Conservation (phyloP, 805 yeast genomes). For the Zygosaccharomyces bailii region DNA sequence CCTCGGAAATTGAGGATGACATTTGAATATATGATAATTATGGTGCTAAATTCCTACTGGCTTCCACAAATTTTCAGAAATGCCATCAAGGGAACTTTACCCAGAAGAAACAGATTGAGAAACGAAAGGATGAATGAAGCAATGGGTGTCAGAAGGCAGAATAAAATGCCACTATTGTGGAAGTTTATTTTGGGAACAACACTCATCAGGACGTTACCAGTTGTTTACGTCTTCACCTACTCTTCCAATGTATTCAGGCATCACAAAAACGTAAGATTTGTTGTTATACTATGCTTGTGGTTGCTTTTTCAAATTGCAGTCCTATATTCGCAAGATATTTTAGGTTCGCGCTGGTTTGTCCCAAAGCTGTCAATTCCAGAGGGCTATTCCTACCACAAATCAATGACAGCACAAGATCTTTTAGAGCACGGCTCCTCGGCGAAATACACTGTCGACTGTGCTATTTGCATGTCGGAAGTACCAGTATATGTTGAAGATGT, state of each 20-base stretch:
- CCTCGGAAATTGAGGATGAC: slow-evolving; percentile 49
- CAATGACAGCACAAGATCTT: slow-evolving; percentile 28
- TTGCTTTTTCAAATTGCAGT: slow-evolving; percentile 54
- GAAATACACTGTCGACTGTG: slow-evolving; percentile 66
- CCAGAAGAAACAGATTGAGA: slow-evolving; percentile 24
- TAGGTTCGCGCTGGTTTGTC: slow-evolving; percentile 82
- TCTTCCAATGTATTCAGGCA: slow-evolving; percentile 66
- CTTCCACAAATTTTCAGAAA: slow-evolving; percentile 84
- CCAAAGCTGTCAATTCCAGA: slow-evolving; percentile 73
- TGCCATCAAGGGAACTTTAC: slow-evolving; percentile 31
- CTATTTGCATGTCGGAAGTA: slow-evolving; percentile 85
- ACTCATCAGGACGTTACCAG: slow-evolving; percentile 58
- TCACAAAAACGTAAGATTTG: slow-evolving; percentile 54
- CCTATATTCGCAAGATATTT: slow-evolving; percentile 56
- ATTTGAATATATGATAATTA: slow-evolving; percentile 55
- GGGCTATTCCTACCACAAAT: slow-evolving; percentile 72
- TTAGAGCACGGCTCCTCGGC: slow-evolving; percentile 36
- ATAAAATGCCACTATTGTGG: slow-evolving; percentile 64
- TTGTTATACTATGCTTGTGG: slow-evolving; percentile 51
- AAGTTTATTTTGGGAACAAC: slow-evolving; percentile 71
- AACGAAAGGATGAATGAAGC: slow-evolving; percentile 10
- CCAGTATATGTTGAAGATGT: slow-evolving; percentile 33
- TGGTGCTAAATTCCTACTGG: slow-evolving; percentile 71
- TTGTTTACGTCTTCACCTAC: slow-evolving; percentile 55
- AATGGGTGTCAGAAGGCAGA: slow-evolving; percentile 23